A percentile compares a stretch with the other conserved stretches of the same genome.
These are phyloP conservation scores for Carex sylvatica DNA, from an alignment of 202 grass and related monocot genomes.

Conservation along the genomic window DNA sequence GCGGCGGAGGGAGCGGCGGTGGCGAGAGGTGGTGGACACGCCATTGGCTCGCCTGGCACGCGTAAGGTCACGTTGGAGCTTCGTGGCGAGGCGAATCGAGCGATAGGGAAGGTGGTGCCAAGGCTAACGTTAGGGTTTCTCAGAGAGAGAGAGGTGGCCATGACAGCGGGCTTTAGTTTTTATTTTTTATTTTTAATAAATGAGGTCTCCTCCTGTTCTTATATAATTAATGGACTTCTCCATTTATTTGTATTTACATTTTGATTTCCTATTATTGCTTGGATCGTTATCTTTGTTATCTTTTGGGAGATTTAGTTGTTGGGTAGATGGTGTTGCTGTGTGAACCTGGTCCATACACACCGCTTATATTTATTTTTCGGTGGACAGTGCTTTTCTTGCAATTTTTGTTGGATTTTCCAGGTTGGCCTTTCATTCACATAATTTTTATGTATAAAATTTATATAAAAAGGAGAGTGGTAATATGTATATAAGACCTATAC, in stretches of 20 bases:
- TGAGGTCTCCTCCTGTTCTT: neutral
- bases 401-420: too few species aligned
- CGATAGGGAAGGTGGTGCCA: neutral
- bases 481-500: too few species aligned
- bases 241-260: neutral
- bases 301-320: neutral
- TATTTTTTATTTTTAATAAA: neutral
- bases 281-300: neutral
- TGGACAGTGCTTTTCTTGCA: too few species aligned
- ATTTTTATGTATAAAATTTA: too few species aligned
- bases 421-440: too few species aligned
- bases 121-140: constrained; percentile 16
- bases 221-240: constrained; percentile 9
- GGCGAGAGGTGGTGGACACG: constrained; percentile 15
- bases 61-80: constrained; percentile 20
- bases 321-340: neutral
- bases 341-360: neutral
- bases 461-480: too few species aligned
- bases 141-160: constrained; percentile 22
- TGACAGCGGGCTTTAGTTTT: neutral
- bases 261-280: neutral
- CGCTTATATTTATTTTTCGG: too few species aligned
- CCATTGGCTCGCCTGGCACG: constrained; percentile 38
- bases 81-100: neutral
- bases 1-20: constrained; percentile 17